Conservation (phyloP, 2,329 filamentous ascomycete species). For the Colletotrichum caudatum region DNA sequence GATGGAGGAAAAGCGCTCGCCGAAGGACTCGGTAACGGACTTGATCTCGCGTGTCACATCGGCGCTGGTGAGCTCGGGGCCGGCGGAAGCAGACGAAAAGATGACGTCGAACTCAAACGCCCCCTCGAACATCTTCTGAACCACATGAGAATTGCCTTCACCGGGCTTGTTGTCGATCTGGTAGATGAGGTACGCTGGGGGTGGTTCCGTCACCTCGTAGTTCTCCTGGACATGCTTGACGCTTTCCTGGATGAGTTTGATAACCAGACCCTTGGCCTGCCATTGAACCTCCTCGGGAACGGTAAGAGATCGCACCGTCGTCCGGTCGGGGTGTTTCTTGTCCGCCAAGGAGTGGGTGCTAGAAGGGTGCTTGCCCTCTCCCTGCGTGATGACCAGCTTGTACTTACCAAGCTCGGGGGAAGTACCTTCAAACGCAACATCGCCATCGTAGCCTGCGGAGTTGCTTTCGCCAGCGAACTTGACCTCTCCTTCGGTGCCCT, state of each 20-base stretch:
- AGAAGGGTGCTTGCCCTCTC: conserved; percentile 70
- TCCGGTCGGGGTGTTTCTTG: conserved; percentile 79
- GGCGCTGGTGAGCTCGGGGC: conserved; percentile 65
- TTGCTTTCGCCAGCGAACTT: conserved; percentile 67
- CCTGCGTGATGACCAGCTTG: conserved; percentile 80
- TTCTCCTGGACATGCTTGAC: conserved; percentile 63
- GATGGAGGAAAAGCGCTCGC: conserved; percentile 77
- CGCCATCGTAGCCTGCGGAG: conserved; percentile 62
- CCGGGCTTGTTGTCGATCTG: conserved; percentile 78
- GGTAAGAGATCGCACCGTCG: conserved; percentile 78
- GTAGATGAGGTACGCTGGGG: conserved; percentile 88
- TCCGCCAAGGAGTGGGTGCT: conserved; percentile 75
- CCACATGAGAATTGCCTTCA: conserved; percentile 83
- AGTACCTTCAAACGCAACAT: conserved; percentile 78
- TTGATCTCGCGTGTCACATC: conserved; percentile 79
- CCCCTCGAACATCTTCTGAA: conserved; percentile 93
- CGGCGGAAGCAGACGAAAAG: conserved; percentile 72
- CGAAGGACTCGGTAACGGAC: conserved; percentile 75
- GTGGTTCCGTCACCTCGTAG: conserved; percentile 70
- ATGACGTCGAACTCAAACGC: conserved; percentile 93
- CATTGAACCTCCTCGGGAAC: conserved; percentile 79
- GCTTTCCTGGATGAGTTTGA: conserved; percentile 64
- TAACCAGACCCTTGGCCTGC: conserved; percentile 79
- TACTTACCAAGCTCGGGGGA: conserved; percentile 83
- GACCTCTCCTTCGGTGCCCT: conserved; percentile 76